Conservation (phyloP, 2,329 filamentous ascomycete species). For the Monosporascus sp. region DNA sequence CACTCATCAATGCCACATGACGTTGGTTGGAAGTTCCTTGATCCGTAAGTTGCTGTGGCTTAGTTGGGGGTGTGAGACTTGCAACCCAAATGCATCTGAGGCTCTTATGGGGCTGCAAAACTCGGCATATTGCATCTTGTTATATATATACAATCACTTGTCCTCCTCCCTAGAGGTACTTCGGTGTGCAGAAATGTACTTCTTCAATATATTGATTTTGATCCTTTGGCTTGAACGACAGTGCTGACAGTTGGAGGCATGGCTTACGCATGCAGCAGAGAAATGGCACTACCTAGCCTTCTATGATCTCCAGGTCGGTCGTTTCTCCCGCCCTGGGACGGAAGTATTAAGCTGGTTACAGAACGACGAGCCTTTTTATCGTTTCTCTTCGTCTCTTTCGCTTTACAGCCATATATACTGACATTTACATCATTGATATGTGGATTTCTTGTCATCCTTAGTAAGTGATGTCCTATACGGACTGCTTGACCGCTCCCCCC, state of each 20-base stretch:
- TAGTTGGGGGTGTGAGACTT: slow-evolving; percentile 11
- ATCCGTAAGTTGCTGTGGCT: slow-evolving; percentile 7
- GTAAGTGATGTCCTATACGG: not conserved
- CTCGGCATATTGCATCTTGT: slow-evolving; percentile 12
- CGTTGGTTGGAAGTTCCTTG: slow-evolving; percentile 10
- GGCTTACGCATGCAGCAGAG: not conserved
- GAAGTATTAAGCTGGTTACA: not conserved
- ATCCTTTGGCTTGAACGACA: no score
- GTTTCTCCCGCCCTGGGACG: not conserved
- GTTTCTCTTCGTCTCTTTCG: not conserved
- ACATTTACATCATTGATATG: not conserved
- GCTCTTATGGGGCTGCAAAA: slow-evolving; percentile 12
- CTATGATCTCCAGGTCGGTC: not conserved
- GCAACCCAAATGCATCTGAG: slow-evolving; percentile 15
- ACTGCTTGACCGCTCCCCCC: not conserved
- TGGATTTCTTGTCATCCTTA: not conserved
- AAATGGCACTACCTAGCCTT: not conserved
- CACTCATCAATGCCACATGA: slow-evolving; percentile 16
- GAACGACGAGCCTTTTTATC: not conserved
- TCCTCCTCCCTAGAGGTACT: no score
- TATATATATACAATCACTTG: not conserved
- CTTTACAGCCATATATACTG: no score
- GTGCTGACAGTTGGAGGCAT: not conserved
- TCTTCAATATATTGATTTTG: not conserved
- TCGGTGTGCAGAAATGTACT: not conserved